Evolutionary conservation across 441 rosid genomes (phyloP).

Genomic region (Populus tomentosa): DNA sequence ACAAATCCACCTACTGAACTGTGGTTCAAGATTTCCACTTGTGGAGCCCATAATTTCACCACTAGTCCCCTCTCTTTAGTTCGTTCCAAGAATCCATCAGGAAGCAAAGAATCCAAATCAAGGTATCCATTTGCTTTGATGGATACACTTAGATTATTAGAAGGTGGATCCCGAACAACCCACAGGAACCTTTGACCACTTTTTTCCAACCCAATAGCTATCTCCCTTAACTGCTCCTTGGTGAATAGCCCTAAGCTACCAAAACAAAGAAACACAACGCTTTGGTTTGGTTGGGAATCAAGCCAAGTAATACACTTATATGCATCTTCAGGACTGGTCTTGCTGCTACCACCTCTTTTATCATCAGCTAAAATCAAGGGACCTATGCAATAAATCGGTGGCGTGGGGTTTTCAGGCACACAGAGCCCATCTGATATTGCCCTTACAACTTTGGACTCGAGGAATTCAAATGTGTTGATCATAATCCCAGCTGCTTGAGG

Average conservation of each 20-base stretch:
- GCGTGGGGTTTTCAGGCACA: slow-evolving; percentile 14
- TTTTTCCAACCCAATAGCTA: neutral
- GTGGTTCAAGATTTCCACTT: slow-evolving; percentile 23
- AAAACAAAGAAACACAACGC: neutral
- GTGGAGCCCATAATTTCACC: slow-evolving; percentile 32
- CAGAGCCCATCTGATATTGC: slow-evolving; percentile 21
- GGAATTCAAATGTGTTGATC: slow-evolving; percentile 25
- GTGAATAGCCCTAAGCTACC: neutral
- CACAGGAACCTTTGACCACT: slow-evolving; percentile 21
- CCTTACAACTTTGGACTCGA: slow-evolving; percentile 23
- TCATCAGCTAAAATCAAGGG: slow-evolving; percentile 16
- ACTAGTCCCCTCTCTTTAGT: slow-evolving; percentile 23
- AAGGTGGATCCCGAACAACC: slow-evolving; percentile 17
- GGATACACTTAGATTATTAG: too few species aligned
- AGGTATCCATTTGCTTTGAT: too few species aligned
- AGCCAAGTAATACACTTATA: neutral
- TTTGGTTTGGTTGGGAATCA: neutral
- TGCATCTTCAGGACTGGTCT: neutral
- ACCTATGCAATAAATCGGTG: slow-evolving; percentile 34
- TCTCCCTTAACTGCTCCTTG: neutral
- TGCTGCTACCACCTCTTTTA: neutral
- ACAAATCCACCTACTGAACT: slow-evolving; percentile 29
- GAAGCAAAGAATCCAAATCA: too few species aligned
- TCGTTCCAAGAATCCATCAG: slow-evolving; percentile 1
- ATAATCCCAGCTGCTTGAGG: slow-evolving; percentile 23